Conservation (phyloP, 176 grass and related monocot species). For the Hordeum marinum region DNA sequence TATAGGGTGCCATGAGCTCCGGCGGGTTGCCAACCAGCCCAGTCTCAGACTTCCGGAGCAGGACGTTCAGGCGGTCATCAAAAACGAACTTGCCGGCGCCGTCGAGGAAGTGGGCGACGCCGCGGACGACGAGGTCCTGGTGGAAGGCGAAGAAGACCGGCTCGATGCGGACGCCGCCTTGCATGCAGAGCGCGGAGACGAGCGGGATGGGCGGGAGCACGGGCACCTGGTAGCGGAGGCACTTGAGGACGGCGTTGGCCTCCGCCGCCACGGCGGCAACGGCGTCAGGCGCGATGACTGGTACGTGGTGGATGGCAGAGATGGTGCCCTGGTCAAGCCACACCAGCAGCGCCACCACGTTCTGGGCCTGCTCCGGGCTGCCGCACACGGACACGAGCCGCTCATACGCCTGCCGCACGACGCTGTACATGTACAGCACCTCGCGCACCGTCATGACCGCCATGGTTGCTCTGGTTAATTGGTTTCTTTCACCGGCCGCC, state of each 20-base stretch:
- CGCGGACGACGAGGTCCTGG: conserved; percentile 30
- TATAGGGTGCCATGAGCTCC: conserved; percentile 16
- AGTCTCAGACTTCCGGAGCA: conserved; percentile 8
- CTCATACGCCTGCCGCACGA: no score
- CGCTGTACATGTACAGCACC: no score
- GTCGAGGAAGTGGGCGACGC: conserved; percentile 35
- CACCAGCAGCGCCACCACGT: no score
- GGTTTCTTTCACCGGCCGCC: no score
- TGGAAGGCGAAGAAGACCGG: conserved; percentile 43
- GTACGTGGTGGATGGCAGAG: no score
- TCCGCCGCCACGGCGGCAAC: background rate
- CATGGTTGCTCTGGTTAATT: no score
- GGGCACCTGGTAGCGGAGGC: conserved; percentile 10
- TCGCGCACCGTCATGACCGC: no score
- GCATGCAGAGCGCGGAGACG: conserved; percentile 16
- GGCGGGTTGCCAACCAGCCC: background rate
- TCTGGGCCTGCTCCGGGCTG: no score
- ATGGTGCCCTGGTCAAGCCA: no score
- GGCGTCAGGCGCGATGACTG: background rate
- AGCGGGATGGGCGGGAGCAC: background rate
- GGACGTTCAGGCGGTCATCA: conserved; percentile 22
- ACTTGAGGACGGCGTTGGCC: background rate
- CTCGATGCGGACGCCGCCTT: background rate
- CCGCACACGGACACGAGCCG: no score
- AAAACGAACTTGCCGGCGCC: conserved; percentile 43